Base-by-base conservation (phyloP, 2,329 filamentous ascomycete species). In the Trichoderma sp. region DNA sequence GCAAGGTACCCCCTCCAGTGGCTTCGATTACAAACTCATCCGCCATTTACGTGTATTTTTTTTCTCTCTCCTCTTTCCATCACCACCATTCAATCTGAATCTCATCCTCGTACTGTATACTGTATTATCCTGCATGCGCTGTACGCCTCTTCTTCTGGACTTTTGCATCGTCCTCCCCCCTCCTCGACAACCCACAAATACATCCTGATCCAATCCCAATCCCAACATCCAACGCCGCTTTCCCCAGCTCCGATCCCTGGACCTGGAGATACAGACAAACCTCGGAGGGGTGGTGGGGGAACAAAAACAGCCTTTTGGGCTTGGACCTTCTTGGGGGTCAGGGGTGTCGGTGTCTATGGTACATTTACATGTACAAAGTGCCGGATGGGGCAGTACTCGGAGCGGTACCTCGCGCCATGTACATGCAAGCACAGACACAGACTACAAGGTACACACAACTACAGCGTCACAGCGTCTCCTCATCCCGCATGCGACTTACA, bases 401-500 rank as follows among this genome's bases (percentile, higher is more conserved):
- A 20, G 57, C 57, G n/a, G 58, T 30, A n/a, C 30, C 4, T 53
- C 20, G 47, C 20, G 20, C 47, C 47, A 43, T 53, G 43, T 39
- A 39, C 36, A 17, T 39, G 36, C 36, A 39, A 3, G 36, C 15
- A 39, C 36, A 39, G 36, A 39, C 36, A 39, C 34, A 36, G 13
- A 36, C 34, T 13, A 36, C 34, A 36, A 36, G 34, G 34, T 36
- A 36, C 34, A 36, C 34, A 36, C 34, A 36, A 36, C 34, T 15
- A 36, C 34, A 36, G 4, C 13, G 17, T 30, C n/a, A 30, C 64
- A 64, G 39, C 53, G 13, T 36, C 15, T 39, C 20, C 64, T 58
- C 64, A 30, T 67, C 53, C 53, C 53, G 50, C 32, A 67, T 58
- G 50, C 50, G 53, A 67, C 50, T 58, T 67, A 58, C n/a, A 67